Conservation (phyloP, 1,284 basidiomycete species). For the Ustilago xerochloae region DNA sequence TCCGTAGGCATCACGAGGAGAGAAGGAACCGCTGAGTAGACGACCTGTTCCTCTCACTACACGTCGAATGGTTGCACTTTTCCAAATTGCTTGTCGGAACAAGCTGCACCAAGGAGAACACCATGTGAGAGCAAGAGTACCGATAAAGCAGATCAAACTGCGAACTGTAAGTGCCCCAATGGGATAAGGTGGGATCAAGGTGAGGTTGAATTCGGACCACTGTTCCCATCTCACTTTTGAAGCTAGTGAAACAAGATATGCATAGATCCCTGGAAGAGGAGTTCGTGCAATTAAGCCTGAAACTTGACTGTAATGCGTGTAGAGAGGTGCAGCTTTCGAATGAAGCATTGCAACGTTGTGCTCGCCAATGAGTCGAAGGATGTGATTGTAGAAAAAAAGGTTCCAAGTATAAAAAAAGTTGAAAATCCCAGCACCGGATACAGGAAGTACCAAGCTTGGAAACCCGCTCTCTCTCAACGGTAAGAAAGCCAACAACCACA, state of each 20-base stretch:
- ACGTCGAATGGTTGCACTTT: conserved; percentile 60
- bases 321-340: conserved; percentile 23
- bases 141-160: conserved; percentile 57
- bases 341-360: conserved; percentile 18
- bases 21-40: conserved; percentile 45
- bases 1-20: conserved; percentile 32
- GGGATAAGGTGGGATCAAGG: conserved; percentile 63
- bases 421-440: conserved; percentile 35
- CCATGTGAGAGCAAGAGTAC: conserved; percentile 63
- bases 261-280: conserved; percentile 18
- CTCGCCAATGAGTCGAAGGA: conserved; percentile 25
- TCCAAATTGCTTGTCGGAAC: conserved; percentile 63
- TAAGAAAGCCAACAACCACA: conserved; percentile 62
- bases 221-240: conserved; percentile 22
- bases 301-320: conserved; percentile 12
- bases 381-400: conserved; percentile 15
- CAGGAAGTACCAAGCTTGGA: conserved; percentile 40
- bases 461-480: conserved; percentile 42
- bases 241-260: not conserved
- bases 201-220: conserved; percentile 40
- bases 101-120: conserved; percentile 66
- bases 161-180: conserved; percentile 60
- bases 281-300: conserved; percentile 18
- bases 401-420: not conserved
- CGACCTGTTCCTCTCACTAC: conserved; percentile 40